Conservation (phyloP, 257 asterid species). For the Ilex aquifolium region DNA sequence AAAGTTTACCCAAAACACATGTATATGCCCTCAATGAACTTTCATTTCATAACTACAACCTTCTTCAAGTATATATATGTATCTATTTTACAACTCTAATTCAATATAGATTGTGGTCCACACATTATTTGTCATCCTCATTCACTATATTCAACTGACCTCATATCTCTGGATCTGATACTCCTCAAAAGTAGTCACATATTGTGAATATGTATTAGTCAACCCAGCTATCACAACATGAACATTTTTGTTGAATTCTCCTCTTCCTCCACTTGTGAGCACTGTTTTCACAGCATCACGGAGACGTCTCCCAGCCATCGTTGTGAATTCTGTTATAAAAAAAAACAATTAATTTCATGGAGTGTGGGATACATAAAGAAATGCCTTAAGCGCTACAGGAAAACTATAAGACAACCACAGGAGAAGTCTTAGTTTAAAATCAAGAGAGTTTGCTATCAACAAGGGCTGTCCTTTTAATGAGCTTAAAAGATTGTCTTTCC, state of each 20-base stretch:
- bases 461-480: background rate
- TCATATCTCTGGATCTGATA: constrained; percentile 91
- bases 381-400: background rate
- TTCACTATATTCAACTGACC: constrained; percentile 40
- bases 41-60: no score
- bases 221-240: constrained; percentile 94
- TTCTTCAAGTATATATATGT: no score
- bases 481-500: no score
- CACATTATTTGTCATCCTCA: no score
- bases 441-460: no score
- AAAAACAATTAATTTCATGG: background rate
- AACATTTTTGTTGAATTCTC: constrained; percentile 45
- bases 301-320: constrained; percentile 98
- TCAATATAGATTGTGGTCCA: no score
- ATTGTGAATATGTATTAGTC: constrained; percentile 92
- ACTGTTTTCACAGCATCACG: constrained; percentile 77
- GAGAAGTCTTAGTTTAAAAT: no score
- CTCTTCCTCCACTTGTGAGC: constrained; percentile 40
- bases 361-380: background rate
- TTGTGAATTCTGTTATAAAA: constrained; percentile 63
- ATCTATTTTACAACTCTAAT: no score
- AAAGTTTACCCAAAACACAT: no score
- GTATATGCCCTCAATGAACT: no score
- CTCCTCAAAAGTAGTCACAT: constrained; percentile 86
- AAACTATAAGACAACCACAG: no score